phyloP scores from a whole-genome alignment of 2,329 filamentous ascomycete genomes.

The Erysiphe pulchra region DNA sequence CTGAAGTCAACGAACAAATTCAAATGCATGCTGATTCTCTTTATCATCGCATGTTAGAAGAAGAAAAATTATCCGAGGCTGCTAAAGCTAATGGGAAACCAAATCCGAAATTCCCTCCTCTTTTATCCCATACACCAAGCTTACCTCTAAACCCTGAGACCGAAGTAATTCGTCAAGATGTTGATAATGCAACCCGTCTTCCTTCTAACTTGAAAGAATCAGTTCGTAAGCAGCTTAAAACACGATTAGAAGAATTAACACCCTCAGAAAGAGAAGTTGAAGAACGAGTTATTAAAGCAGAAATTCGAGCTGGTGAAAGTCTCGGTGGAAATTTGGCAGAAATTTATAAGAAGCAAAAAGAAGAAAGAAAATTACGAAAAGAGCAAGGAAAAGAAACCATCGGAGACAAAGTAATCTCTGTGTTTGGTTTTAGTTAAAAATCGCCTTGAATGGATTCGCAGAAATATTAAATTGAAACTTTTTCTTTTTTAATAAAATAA shows the following conservation, averaged over 20 bases:
- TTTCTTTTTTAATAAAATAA: too few species aligned
- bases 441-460: too few species aligned
- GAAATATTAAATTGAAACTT: too few species aligned
- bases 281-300: conserved; percentile 34
- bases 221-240: conserved; percentile 24
- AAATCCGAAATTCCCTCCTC: conserved; percentile 30
- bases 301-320: conserved; percentile 32
- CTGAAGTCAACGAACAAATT: conserved; percentile 56
- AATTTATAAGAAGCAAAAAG: conserved; percentile 28
- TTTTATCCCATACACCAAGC: conserved; percentile 16
- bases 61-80: conserved; percentile 49
- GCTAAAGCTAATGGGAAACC: conserved; percentile 36
- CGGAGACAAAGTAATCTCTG: conserved; percentile 15
- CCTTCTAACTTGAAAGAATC: conserved; percentile 18
- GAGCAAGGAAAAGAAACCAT: conserved; percentile 24
- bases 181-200: conserved; percentile 4
- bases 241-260: conserved; percentile 29
- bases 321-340: conserved; percentile 29
- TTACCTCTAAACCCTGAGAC: not conserved
- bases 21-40: conserved; percentile 89
- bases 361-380: conserved; percentile 27
- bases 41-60: conserved; percentile 64
- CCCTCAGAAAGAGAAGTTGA: conserved; percentile 33
- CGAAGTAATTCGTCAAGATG: conserved; percentile 4
- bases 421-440: conserved; percentile 5